Conservation (phyloP, 768 basidiomycete species). For the Kwoniella sp. region DNA sequence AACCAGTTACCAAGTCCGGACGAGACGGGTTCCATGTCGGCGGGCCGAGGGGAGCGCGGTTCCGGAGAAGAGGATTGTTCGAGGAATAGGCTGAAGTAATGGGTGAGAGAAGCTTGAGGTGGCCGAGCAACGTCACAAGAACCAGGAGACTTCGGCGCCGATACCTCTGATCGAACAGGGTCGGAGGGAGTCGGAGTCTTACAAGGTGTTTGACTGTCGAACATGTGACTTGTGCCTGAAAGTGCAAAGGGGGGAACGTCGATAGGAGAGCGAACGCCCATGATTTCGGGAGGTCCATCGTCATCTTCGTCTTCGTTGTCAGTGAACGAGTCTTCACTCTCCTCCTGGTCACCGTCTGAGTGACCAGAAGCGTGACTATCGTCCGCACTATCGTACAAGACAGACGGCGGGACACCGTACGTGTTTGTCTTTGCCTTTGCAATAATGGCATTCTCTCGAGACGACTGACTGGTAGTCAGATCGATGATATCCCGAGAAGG, state of each 20-base stretch:
- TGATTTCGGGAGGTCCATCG: conserved; percentile 1
- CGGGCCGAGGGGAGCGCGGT: background rate
- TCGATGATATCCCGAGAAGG: conserved; percentile 2
- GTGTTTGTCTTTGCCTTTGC: conserved; percentile 1
- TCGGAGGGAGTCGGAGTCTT: background rate
- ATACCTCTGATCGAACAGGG: too few relatives aligned
- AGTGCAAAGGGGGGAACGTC: too few relatives aligned
- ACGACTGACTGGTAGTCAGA: background rate
- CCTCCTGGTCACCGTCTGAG: background rate
- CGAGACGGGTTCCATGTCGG: background rate
- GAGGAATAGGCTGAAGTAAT: background rate
- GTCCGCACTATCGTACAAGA: conserved; percentile 31
- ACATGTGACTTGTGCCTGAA: background rate
- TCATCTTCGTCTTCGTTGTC: conserved; percentile 18
- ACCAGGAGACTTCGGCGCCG: too few relatives aligned
- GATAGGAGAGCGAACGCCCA: background rate
- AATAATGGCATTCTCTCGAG: background rate
- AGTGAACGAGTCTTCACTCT: conserved; percentile 17
- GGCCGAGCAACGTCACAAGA: background rate
- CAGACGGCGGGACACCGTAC: conserved; percentile 30
- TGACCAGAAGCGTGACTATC: conserved; percentile 21
- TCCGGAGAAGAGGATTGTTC: background rate
- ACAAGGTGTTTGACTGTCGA: background rate
- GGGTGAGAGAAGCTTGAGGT: too few relatives aligned
- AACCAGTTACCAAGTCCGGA: conserved; percentile 18